Evolutionary conservation across 2,329 filamentous ascomycete species (phyloP).

Genomic region (Pyrenophora seminiperda): DNA sequence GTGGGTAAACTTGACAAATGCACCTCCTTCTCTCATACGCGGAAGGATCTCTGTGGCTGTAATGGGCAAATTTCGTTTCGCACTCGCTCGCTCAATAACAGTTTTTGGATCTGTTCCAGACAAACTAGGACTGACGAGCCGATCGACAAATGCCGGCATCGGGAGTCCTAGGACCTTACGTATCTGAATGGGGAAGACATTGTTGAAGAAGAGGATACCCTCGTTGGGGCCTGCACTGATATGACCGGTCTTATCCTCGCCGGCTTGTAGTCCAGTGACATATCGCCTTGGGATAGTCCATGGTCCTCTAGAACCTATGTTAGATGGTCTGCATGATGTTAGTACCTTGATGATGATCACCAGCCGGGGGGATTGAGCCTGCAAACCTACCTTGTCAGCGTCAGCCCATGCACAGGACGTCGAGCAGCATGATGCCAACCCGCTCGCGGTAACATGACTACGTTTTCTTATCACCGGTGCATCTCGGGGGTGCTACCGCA

Average conservation of each 20-base stretch:
- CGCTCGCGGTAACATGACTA: conserved; percentile 25
- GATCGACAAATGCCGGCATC: conserved; percentile 57
- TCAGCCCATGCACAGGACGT: conserved; percentile 23
- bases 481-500: conserved; percentile 14
- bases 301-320: conserved; percentile 1
- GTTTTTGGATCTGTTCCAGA: conserved; percentile 61
- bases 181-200: conserved; percentile 82
- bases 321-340: conserved; percentile 15
- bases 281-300: conserved; percentile 25
- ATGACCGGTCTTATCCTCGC: conserved; percentile 75
- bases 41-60: conserved; percentile 82
- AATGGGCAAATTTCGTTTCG: conserved; percentile 64
- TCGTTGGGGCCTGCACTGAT: conserved; percentile 78
- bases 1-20: conserved; percentile 83
- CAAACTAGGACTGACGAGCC: conserved; percentile 57
- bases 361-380: conserved; percentile 20
- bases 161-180: conserved; percentile 64
- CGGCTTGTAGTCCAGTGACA: conserved; percentile 51
- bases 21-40: conserved; percentile 86
- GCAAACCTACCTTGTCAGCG: conserved; percentile 29
- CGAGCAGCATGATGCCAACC: conserved; percentile 28
- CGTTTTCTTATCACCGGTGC: conserved; percentile 10
- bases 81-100: conserved; percentile 63
- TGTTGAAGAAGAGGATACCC: conserved; percentile 87
- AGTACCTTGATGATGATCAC: conserved; percentile 32